phyloP scores from a whole-genome alignment of 2,329 filamentous ascomycete species.

The Pseudogymnoascus sp. region DNA sequence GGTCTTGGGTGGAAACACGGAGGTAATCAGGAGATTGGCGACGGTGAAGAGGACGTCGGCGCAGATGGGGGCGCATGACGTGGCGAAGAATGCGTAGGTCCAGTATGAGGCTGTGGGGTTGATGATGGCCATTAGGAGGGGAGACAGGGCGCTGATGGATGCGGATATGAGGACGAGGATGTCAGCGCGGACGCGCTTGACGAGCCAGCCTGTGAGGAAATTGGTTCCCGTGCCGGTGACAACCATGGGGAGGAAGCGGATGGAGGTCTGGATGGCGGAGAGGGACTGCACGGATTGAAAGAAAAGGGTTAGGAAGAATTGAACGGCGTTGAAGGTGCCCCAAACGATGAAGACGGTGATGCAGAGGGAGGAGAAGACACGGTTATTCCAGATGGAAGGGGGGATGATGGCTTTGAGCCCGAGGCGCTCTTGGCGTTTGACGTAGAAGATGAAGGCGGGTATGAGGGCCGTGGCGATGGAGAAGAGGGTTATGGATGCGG shows the following conservation, averaged over 20 bases:
- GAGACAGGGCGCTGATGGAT: constrained; percentile 30
- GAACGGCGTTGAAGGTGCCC: constrained; percentile 26
- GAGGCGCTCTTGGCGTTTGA: constrained; percentile 23
- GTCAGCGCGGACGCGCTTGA: constrained; percentile 37
- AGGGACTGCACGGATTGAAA: constrained; percentile 20
- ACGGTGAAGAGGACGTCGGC: constrained; percentile 46
- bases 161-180: constrained; percentile 33
- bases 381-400: constrained; percentile 29
- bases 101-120: constrained; percentile 40
- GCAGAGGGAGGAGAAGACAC: constrained; percentile 28
- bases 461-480: constrained; percentile 25
- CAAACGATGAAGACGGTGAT: constrained; percentile 29
- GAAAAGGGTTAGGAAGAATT: constrained; percentile 26
- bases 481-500: constrained; percentile 26
- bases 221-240: constrained; percentile 35
- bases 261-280: constrained; percentile 19
- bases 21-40: constrained; percentile 43
- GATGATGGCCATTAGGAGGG: constrained; percentile 39
- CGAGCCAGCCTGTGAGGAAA: constrained; percentile 37
- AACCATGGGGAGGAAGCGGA: constrained; percentile 36
- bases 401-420: constrained; percentile 28
- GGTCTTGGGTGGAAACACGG: constrained; percentile 45
- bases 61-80: constrained; percentile 32
- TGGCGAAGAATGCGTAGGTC: constrained; percentile 36
- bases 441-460: constrained; percentile 24